Base-by-base conservation (phyloP, 2,329 filamentous ascomycete genomes). In the Taxawa tesnikishii region DNA sequence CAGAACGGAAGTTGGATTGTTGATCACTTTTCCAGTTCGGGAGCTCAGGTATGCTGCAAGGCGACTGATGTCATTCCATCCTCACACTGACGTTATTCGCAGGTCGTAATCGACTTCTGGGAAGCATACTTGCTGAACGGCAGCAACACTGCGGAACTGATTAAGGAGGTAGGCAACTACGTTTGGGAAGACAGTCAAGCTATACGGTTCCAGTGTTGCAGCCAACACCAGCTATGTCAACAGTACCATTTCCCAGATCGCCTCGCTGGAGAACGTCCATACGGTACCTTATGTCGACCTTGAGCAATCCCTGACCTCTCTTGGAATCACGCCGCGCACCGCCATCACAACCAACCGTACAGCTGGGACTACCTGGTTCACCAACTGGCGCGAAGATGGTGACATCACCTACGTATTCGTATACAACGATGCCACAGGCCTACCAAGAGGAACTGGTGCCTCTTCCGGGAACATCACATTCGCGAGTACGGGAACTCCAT, bases 361-460 rank as follows among this genome's bases (percentile, higher is more conserved):
- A n/a, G n/a, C n/a, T n/a, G n/a, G n/a, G n/a, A n/a, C n/a, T n/a
- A 51, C 49, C 4, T 58, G 51, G 51, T 59, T 54, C 40, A 54
- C 56, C 0, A 42, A 46, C 16, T 59, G 54, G 52, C 48, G 60
- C 4, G 39, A 50, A 8, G 51, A 56, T 19, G 31, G 37, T 5
- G 33, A 30, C 5, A 44, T 45, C 4, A 50, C 57, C 16, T 64
- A 62, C 36, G 44, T 57, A 6, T 63, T 47, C 34, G 32, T 66
- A 7, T 63, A 58, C 46, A 60, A 60, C 34, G 56, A 62, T 29
- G 24, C 57, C 48, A 3, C 54, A 50, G 35, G 17, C 45, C 13
- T 51, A 51, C 27, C 43, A 62, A 13, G 11, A 11, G 49, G 43
- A 10, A 15, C 38, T 25, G 43, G 38, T 1, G 37, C 19, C 24